Conservation (phyloP, 148 eudicot genomes). For the Nepenthes mirabilis region DNA sequence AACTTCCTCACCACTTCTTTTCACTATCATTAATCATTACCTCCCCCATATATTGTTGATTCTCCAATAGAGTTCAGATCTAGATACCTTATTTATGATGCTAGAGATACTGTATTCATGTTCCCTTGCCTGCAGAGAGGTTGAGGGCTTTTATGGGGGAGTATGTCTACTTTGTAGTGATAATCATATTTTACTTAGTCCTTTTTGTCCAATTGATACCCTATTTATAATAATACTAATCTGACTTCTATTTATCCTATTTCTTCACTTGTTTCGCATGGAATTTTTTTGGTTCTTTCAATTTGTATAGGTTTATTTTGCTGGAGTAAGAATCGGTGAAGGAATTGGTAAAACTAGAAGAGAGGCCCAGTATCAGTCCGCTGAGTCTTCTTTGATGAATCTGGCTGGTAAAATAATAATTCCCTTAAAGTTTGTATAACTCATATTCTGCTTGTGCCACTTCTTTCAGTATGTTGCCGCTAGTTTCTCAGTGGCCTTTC, state of each 20-base stretch:
- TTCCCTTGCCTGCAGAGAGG: too few species aligned
- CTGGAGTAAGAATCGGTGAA: conserved; percentile 51
- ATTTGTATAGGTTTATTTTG: conserved; percentile 47
- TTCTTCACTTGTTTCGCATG: neutral
- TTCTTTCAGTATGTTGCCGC: neutral
- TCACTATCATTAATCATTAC: too few species aligned
- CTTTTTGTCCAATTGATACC: too few species aligned
- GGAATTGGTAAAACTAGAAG: conserved; percentile 51
- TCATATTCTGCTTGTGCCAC: neutral
- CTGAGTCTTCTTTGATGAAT: conserved; percentile 55
- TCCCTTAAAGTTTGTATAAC: neutral
- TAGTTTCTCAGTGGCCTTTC: neutral
- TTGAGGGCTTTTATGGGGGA: too few species aligned
- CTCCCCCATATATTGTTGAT: too few species aligned
- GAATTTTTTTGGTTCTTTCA: neutral
- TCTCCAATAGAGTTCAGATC: too few species aligned
- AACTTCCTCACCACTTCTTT: too few species aligned
- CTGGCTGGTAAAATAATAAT: conserved; percentile 46
- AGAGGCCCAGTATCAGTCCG: conserved; percentile 44
- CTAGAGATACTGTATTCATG: too few species aligned
- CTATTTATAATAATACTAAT: too few species aligned
- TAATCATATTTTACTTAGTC: too few species aligned
- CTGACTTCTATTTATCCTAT: neutral
- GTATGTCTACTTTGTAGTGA: too few species aligned
- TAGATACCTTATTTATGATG: too few species aligned